Percentiles rank a stretch among this genome's conserved stretches.
phyloP scores from a whole-genome alignment of 2,329 filamentous ascomycete genomes.

The Leptographium wingfieldii region DNA sequence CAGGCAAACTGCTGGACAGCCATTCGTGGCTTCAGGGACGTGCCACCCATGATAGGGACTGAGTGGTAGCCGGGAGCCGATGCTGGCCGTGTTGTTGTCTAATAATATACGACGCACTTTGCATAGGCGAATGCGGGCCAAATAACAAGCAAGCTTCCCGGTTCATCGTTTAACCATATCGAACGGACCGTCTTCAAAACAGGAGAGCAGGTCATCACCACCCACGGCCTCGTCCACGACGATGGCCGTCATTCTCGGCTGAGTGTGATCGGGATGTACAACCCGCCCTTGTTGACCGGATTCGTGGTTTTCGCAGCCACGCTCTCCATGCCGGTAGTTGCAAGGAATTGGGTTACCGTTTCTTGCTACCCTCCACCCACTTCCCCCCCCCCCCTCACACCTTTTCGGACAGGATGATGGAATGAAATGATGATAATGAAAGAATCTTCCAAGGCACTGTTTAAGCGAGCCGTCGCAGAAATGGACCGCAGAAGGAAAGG shows the following conservation, averaged over 20 bases:
- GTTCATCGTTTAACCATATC: too few relatives aligned
- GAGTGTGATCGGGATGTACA: too few relatives aligned
- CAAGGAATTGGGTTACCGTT: background rate
- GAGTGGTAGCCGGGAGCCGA: too few relatives aligned
- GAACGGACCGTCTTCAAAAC: background rate
- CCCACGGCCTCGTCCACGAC: background rate
- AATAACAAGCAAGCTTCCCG: background rate
- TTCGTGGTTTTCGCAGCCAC: background rate
- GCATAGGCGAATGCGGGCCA: background rate
- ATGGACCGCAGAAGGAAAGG: background rate
- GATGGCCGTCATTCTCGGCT: background rate
- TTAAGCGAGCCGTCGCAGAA: background rate
- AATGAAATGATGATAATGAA: background rate
- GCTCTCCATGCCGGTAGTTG: background rate
- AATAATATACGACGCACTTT: too few relatives aligned
- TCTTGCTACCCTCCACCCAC: background rate
- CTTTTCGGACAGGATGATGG: background rate
- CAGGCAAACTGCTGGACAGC: too few relatives aligned
- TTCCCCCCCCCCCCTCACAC: too few relatives aligned
- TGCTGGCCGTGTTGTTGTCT: background rate
- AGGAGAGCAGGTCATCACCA: background rate
- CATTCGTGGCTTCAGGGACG: too few relatives aligned
- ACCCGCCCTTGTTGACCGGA: background rate
- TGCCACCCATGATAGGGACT: too few relatives aligned
- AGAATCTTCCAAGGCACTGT: background rate